Evolutionary conservation across 331 rosid species (phyloP), one percentile per base, ranked within the genome.

Genomic region (Malus hybrid): DNA sequence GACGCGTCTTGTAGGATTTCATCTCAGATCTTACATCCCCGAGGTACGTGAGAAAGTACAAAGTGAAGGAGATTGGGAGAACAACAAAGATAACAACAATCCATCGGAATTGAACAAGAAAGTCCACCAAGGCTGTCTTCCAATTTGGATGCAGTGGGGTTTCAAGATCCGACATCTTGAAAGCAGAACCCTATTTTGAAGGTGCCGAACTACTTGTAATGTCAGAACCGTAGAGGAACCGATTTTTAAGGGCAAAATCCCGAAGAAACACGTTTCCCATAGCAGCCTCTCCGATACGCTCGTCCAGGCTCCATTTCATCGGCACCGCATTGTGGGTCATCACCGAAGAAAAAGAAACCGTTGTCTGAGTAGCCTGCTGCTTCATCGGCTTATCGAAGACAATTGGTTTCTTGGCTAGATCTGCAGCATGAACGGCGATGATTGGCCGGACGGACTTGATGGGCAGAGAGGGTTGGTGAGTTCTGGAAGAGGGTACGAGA

Each of bases 101-200:
- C 99, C 99, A 94, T 75, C 97, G 84, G 69, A 94, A 88, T 63
- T 89, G 63, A 59, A 94, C 96, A 33, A 94, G 85, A n/a, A 87
- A 92, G 82, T 94, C 99, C 84, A 94, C 99, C 90, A 91, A 79
- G 29, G 80, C 3, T 86, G 87, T 90, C 92, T 90, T 94, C 90
- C 99, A 88, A 91, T 92, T 94, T 1, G 96, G 96, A 44, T 93
- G 96, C 80, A 92, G 71, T 5, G 99, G 99, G 42, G 87, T 81
- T 68, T 84, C 83, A n/a, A 94, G 92, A 84, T 94, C 97, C 4
- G 99, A 90, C 99, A 94, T 94, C 74, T 78, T 55, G 36, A 54
- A 24, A 10, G 39, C 9, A 68, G 75, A 73, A 39, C 44, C 36
- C 65, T 62, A 10, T 11, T 52, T 73, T 74, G 52, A 74, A 46